Conservation (phyloP, 1,139 yeast genomes). For the Nakaseomyces uthaithaninus region DNA sequence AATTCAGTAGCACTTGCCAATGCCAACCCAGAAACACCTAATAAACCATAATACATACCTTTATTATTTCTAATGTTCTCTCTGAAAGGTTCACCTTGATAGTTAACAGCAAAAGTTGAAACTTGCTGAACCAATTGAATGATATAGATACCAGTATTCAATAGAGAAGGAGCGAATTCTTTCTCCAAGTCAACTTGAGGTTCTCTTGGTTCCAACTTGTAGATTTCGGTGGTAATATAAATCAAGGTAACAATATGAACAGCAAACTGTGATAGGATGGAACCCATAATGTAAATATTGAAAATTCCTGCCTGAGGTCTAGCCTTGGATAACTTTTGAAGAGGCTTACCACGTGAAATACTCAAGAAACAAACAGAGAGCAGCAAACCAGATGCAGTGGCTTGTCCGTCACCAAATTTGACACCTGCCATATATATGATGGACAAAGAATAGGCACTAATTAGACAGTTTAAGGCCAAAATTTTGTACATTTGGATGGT, state of each 20-base stretch:
- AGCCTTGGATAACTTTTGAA: conserved; percentile 80
- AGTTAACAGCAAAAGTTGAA: conserved; percentile 94
- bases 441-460: conserved; percentile 91
- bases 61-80: conserved; percentile 83
- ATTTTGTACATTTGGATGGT: conserved; percentile 99
- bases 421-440: conserved; percentile 95
- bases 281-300: conserved; percentile 92
- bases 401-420: conserved; percentile 95
- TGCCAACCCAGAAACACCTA: conserved; percentile 86
- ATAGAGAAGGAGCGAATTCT: conserved; percentile 75
- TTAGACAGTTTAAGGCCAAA: conserved; percentile 90
- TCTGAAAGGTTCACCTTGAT: conserved; percentile 95
- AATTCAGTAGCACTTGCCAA: conserved; percentile 91
- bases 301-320: conserved; percentile 98
- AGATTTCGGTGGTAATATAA: conserved; percentile 75
- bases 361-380: conserved; percentile 92
- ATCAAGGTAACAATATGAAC: conserved; percentile 78
- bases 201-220: conserved; percentile 83
- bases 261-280: conserved; percentile 92
- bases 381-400: conserved; percentile 84
- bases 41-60: conserved; percentile 93
- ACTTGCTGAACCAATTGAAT: conserved; percentile 94
- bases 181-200: conserved; percentile 85
- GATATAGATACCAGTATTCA: conserved; percentile 93
- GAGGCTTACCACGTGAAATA: conserved; percentile 87